Evolutionary conservation across 352 stramenopile species (phyloP).

Genomic region (Pythium myriotylum): DNA sequence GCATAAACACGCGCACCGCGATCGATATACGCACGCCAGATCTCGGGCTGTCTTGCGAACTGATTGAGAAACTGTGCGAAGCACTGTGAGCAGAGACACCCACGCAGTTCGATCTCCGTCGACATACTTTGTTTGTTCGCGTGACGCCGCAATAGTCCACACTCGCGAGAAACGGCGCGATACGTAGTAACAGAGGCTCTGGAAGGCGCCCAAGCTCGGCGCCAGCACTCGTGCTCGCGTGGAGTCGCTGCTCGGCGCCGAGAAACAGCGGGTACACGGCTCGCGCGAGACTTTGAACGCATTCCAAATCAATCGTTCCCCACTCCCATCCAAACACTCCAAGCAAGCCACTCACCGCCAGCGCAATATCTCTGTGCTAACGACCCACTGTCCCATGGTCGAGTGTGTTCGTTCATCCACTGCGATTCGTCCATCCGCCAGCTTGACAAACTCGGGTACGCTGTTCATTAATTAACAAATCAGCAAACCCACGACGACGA

Average conservation of each 20-base stretch:
- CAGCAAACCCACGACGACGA: no score
- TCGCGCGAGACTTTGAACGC: constrained; percentile 15
- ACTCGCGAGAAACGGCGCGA: constrained; percentile 22
- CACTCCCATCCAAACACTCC: not conserved
- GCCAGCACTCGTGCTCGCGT: constrained; percentile 16
- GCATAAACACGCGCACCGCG: no score
- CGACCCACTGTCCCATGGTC: constrained; percentile 21
- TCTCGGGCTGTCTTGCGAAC: constrained; percentile 20
- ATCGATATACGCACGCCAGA: constrained; percentile 20
- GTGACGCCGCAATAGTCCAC: constrained; percentile 24
- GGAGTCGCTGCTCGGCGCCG: not conserved
- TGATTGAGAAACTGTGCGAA: constrained; percentile 20
- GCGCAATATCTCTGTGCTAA: constrained; percentile 23
- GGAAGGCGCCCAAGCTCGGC: constrained; percentile 29
- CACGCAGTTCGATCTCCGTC: not conserved
- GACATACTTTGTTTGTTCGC: constrained; percentile 24
- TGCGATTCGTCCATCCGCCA: not conserved
- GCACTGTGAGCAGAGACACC: not conserved
- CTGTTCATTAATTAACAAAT: not conserved
- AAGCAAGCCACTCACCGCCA: constrained; percentile 28
- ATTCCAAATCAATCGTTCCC: not conserved
- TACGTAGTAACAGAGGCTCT: constrained; percentile 19
- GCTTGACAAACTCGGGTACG: constrained; percentile 20
- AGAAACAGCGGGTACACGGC: constrained; percentile 21
- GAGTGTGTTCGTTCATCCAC: constrained; percentile 12